Conservation (phyloP, 129 eudicot genomes). For the Daucus carota region DNA sequence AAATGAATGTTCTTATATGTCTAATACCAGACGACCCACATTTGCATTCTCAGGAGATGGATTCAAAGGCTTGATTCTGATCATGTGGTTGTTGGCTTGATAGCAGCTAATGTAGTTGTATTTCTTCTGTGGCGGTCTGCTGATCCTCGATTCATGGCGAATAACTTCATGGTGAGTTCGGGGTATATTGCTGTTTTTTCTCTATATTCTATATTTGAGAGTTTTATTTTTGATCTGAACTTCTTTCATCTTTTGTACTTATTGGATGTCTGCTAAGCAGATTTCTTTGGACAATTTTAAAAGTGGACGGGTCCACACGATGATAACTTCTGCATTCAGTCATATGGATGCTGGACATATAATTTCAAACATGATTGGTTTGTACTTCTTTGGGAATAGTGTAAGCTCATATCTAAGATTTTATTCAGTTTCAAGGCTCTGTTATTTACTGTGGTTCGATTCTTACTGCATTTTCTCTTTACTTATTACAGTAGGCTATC, state of each 20-base stretch:
- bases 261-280: conserved; percentile 24
- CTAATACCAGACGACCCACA: background rate
- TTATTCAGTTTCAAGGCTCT: background rate
- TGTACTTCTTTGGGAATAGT: conserved; percentile 75
- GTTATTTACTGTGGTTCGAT: background rate
- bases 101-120: conserved; percentile 66
- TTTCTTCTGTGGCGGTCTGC: conserved; percentile 62
- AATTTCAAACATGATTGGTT: conserved; percentile 74
- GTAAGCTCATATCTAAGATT: conserved; percentile 34
- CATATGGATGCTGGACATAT: conserved; percentile 59
- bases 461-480: background rate
- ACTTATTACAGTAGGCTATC: background rate
- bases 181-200: background rate
- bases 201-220: background rate
- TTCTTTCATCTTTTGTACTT: background rate
- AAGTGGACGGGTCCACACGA: conserved; percentile 65
- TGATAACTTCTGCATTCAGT: conserved; percentile 86
- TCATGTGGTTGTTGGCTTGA: conserved; percentile 53
- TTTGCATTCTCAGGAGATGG: conserved; percentile 43
- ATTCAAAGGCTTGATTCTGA: conserved; percentile 47
- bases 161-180: conserved; percentile 63
- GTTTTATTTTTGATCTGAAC: background rate
- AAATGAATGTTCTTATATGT: background rate
- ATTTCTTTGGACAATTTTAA: conserved; percentile 67
- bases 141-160: conserved; percentile 48